phyloP scores from a whole-genome alignment of 345 rosid genomes.

The Gossypium herbaceum region DNA sequence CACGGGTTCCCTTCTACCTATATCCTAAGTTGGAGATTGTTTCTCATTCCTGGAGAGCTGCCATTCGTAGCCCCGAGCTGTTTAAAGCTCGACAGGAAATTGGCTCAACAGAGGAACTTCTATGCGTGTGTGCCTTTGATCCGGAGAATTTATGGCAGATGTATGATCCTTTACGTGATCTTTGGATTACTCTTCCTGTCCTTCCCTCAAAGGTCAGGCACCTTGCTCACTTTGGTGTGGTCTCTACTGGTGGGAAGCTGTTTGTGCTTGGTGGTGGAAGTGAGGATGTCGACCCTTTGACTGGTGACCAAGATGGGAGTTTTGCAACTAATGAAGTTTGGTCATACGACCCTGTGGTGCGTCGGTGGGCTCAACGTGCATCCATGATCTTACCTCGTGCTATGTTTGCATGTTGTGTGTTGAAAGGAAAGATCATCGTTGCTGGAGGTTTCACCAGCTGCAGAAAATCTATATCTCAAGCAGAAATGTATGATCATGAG shows the following conservation, averaged over 20 bases:
- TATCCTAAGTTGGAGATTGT: conserved; percentile 85
- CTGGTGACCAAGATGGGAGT: conserved; percentile 94
- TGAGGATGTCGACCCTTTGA: conserved; percentile 83
- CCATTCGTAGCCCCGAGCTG: conserved; percentile 64
- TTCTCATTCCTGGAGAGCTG: conserved; percentile 89
- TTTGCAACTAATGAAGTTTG: conserved; percentile 92
- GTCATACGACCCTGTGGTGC: conserved; percentile 76
- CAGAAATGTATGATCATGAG: conserved; percentile 87
- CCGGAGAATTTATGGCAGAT: conserved; percentile 97
- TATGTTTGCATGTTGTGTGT: conserved; percentile 87
- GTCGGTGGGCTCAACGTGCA: conserved; percentile 62
- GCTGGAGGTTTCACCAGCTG: conserved; percentile 96
- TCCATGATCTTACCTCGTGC: conserved; percentile 93
- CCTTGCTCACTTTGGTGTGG: conserved; percentile 81
- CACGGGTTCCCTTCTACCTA: conserved; percentile 67
- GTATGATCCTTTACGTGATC: conserved; percentile 71
- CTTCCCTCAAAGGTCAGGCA: conserved; percentile 84
- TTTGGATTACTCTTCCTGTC: conserved; percentile 86
- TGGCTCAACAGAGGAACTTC: conserved; percentile 59
- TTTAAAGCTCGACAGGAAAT: conserved; percentile 72
- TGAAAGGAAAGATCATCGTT: conserved; percentile 81
- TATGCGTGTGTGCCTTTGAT: conserved; percentile 83
- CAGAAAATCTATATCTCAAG: conserved; percentile 81
- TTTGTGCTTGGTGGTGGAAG: conserved; percentile 96
- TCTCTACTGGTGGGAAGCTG: conserved; percentile 58